These are phyloP conservation scores for Elymus sibiricus DNA, from an alignment of 176 grass and related monocot genomes.

Conservation along the genomic window DNA sequence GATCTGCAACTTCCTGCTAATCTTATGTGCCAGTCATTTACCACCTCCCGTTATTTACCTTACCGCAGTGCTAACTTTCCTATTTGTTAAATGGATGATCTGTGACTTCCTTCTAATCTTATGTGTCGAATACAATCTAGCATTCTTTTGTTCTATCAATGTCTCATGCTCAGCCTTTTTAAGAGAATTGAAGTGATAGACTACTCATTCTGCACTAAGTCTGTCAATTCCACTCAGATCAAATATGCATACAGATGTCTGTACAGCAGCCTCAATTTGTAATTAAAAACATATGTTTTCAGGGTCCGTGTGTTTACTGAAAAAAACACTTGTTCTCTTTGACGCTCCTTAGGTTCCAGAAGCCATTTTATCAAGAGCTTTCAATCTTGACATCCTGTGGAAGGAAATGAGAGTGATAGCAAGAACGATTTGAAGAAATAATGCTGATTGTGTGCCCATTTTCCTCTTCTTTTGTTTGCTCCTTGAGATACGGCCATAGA, in stretches of 20 bases:
- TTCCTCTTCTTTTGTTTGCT: not conserved
- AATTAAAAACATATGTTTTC: not conserved
- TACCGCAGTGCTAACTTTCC: conserved; percentile 35
- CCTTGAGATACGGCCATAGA: not conserved
- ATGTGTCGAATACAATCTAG: conserved; percentile 19
- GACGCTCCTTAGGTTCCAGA: not conserved
- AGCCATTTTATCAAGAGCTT: not conserved
- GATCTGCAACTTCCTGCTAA: conserved; percentile 22
- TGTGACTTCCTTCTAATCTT: conserved; percentile 17
- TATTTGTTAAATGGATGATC: conserved; percentile 28
- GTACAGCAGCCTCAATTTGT: not conserved
- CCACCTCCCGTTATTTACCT: conserved; percentile 34
- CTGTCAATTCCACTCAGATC: conserved; percentile 5
- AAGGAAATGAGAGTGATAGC: not conserved
- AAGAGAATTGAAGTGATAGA: conserved; percentile 6
- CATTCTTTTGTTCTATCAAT: conserved; percentile 18
- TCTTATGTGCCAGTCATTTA: not conserved
- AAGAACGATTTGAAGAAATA: not conserved
- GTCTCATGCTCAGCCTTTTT: conserved; percentile 23
- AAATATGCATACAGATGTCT: not conserved
- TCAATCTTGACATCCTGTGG: not conserved
- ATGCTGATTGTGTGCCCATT: not conserved
- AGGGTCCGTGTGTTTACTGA: not conserved
- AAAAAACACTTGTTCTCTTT: not conserved
- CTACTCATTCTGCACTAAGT: conserved; percentile 26